These are phyloP conservation scores for Castanea mollissima DNA, from an alignment of 306 rosid genomes.

Conservation along the genomic window DNA sequence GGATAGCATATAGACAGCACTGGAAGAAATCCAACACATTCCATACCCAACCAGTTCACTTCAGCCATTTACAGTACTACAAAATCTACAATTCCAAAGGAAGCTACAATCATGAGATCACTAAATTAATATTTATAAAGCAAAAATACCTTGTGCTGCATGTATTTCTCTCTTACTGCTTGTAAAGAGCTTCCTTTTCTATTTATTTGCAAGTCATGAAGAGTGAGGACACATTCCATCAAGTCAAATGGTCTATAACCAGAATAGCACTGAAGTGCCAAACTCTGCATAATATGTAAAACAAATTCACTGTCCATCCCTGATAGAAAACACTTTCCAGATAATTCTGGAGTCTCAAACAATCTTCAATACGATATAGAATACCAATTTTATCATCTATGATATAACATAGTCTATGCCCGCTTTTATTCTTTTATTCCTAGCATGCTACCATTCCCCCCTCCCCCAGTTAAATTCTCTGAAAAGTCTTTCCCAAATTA, in stretches of 20 bases:
- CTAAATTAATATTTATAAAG: background rate
- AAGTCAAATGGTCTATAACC: slow-evolving; percentile 37
- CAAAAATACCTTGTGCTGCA: slow-evolving; percentile 29
- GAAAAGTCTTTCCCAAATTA: too few relatives aligned
- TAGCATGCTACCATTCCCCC: background rate
- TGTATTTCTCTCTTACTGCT: slow-evolving; percentile 41
- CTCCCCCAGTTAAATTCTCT: too few relatives aligned
- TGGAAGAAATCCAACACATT: background rate
- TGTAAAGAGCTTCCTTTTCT: slow-evolving; percentile 24
- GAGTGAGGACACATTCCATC: slow-evolving; percentile 38
- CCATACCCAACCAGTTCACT: background rate
- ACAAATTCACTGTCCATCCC: background rate
- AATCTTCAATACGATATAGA: background rate
- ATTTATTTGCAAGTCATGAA: slow-evolving; percentile 40
- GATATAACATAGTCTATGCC: background rate
- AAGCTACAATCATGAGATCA: background rate
- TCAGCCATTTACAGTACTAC: background rate
- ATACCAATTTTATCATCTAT: background rate
- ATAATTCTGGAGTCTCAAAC: background rate
- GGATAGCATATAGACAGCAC: background rate
- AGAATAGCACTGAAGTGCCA: slow-evolving; percentile 28
- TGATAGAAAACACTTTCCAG: background rate
- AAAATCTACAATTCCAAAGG: background rate
- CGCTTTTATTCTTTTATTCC: background rate
- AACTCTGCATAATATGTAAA: slow-evolving; percentile 24